Conservation (phyloP, 2,329 filamentous ascomycete genomes). For the Talaromyces sp. region DNA sequence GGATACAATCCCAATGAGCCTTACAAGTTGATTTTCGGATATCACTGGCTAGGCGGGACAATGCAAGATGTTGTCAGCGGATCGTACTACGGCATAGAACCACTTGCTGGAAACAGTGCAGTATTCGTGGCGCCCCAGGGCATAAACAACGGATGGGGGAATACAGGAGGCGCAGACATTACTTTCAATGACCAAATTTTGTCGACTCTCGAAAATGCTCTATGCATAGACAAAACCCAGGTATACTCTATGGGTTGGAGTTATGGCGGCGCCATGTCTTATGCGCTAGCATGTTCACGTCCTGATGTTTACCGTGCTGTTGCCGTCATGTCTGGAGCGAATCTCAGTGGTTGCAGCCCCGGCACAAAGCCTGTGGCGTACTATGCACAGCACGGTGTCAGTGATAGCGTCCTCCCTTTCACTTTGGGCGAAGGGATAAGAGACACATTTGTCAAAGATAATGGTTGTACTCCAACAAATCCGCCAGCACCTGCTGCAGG, state of each 20-base stretch:
- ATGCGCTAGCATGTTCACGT: conserved; percentile 6
- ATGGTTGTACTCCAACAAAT: background rate
- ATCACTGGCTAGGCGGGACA: conserved; percentile 1
- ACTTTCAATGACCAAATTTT: conserved; percentile 8
- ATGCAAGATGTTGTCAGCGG: conserved; percentile 6
- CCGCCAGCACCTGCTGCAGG: background rate
- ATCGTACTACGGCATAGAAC: conserved; percentile 7
- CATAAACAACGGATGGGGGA: conserved; percentile 4
- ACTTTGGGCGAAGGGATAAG: conserved; percentile 2
- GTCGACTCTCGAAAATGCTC: background rate
- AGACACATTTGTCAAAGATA: conserved; percentile 8
- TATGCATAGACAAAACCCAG: conserved; percentile 3
- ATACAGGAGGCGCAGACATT: background rate
- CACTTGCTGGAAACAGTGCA: background rate
- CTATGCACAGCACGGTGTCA: conserved; percentile 6
- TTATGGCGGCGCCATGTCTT: conserved; percentile 9
- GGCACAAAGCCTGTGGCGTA: conserved; percentile 8
- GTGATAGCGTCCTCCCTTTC: conserved; percentile 1
- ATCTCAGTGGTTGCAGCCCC: conserved; percentile 5
- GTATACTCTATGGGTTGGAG: conserved; percentile 10
- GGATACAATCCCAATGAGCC: background rate
- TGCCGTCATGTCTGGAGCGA: conserved; percentile 9
- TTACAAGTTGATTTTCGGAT: conserved; percentile 8
- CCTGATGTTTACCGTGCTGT: conserved; percentile 6
- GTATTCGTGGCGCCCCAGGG: conserved; percentile 9